A percentile compares a stretch with the other conserved stretches of the same genome.
These are phyloP conservation scores for Eimeria sp. DNA, from an alignment of 169 alveolate species.

Conservation along the genomic window DNA sequence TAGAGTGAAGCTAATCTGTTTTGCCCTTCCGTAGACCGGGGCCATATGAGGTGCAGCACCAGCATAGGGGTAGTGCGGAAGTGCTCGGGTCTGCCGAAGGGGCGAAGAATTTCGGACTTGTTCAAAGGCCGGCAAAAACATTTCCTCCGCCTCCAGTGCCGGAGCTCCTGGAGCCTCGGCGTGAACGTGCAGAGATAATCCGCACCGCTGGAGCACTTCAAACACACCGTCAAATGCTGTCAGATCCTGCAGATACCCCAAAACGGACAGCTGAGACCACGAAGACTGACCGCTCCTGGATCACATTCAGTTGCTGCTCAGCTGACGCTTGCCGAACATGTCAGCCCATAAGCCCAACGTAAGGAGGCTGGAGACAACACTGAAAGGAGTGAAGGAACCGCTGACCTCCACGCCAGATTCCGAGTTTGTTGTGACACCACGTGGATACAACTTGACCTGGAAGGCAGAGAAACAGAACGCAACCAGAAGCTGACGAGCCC, in stretches of 20 bases:
- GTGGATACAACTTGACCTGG: constrained; percentile 84
- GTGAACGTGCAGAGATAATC: constrained; percentile 83
- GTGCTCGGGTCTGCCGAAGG: neutral
- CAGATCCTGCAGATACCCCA: constrained; percentile 62
- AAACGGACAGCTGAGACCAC: neutral
- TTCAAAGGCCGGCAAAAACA: constrained; percentile 79
- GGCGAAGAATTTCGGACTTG: constrained; percentile 25
- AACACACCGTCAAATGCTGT: constrained; percentile 60
- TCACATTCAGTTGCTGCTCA: neutral
- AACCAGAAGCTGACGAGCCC: neutral
- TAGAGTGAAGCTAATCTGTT: neutral
- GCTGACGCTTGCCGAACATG: neutral
- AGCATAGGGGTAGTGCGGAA: neutral
- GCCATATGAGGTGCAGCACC: neutral
- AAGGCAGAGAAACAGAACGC: neutral
- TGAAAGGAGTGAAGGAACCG: neutral
- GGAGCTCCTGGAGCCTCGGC: constrained; percentile 82
- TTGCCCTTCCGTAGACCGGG: neutral
- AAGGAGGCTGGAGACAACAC: neutral
- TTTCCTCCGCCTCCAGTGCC: constrained; percentile 81
- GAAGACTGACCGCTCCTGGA: neutral
- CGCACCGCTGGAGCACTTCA: constrained; percentile 74
- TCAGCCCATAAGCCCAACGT: neutral
- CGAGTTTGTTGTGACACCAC: constrained; percentile 85
- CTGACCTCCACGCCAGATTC: constrained; percentile 84